Evolutionary conservation across 2,329 filamentous ascomycete genomes (phyloP).

Genomic region (Exserohilum rostratum): DNA sequence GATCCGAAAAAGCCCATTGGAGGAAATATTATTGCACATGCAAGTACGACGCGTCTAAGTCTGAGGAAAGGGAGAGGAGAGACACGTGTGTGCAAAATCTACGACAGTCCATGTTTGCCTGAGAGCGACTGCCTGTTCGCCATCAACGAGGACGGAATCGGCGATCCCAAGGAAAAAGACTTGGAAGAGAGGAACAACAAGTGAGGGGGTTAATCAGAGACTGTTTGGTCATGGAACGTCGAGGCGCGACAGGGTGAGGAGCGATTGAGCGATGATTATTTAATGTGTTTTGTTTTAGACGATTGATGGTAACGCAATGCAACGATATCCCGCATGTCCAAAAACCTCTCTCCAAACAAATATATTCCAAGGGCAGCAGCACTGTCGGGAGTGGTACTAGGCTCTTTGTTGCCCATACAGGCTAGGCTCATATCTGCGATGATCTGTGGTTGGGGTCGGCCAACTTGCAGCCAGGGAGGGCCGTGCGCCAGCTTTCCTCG

Average conservation of each 20-base stretch:
- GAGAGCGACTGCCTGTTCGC: slow-evolving; percentile 97
- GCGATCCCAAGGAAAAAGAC: slow-evolving; percentile 94
- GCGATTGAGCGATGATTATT: slow-evolving; percentile 5
- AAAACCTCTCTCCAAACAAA: neutral
- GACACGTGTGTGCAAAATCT: slow-evolving; percentile 98
- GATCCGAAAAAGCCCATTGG: slow-evolving; percentile 99
- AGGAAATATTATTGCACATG: slow-evolving; percentile 98
- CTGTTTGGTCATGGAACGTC: neutral
- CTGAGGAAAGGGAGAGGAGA: slow-evolving; percentile 95
- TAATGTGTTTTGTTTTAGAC: slow-evolving; percentile 8
- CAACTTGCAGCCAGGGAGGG: slow-evolving; percentile 6
- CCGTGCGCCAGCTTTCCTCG: slow-evolving; percentile 27
- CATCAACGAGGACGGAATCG: slow-evolving; percentile 96
- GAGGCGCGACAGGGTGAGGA: neutral
- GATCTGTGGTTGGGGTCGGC: neutral
- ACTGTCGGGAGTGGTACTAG: too few relatives aligned
- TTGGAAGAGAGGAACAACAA: slow-evolving; percentile 68
- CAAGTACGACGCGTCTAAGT: slow-evolving; percentile 91
- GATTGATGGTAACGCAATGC: slow-evolving; percentile 4
- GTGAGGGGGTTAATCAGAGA: slow-evolving; percentile 9
- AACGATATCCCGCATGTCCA: slow-evolving; percentile 2
- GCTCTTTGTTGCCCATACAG: neutral
- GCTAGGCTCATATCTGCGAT: neutral
- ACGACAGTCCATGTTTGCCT: slow-evolving; percentile 95
- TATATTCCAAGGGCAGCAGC: too few relatives aligned